These are phyloP conservation scores for Pythium pyrilobum DNA, from an alignment of 352 stramenopile genomes.

Conservation along the genomic window DNA sequence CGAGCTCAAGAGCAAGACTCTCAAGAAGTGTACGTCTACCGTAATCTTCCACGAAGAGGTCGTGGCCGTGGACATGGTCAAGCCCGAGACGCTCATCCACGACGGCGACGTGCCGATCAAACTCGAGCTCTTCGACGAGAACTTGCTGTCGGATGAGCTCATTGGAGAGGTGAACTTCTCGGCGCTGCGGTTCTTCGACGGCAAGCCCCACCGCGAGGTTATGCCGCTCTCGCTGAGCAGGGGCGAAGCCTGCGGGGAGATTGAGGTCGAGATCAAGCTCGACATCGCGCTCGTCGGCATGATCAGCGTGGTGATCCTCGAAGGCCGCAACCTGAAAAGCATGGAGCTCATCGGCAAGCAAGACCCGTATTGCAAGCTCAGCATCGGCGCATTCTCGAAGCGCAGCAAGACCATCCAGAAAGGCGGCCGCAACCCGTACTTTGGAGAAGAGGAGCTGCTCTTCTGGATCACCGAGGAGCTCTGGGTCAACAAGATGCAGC, in stretches of 20 bases:
- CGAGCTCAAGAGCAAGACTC: constrained; percentile 74
- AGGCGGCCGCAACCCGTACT: constrained; percentile 87
- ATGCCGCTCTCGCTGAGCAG: constrained; percentile 50
- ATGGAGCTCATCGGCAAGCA: constrained; percentile 90
- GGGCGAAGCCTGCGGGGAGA: constrained; percentile 34
- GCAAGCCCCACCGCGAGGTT: constrained; percentile 44
- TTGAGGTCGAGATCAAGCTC: constrained; percentile 70
- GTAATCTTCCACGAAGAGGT: constrained; percentile 86
- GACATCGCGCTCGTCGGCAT: constrained; percentile 80
- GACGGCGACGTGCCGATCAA: constrained; percentile 67
- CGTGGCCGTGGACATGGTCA: constrained; percentile 74
- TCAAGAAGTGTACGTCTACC: constrained; percentile 73
- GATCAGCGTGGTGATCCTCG: constrained; percentile 79
- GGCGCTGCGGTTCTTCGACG: constrained; percentile 75
- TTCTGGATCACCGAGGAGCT: constrained; percentile 90
- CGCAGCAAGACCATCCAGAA: constrained; percentile 67
- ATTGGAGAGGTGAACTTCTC: constrained; percentile 67
- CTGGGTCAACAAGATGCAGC: constrained; percentile 76
- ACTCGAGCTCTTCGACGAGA: constrained; percentile 87
- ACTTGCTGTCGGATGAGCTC: constrained; percentile 81
- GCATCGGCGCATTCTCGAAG: constrained; percentile 63
- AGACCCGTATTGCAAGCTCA: constrained; percentile 88
- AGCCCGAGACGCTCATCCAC: constrained; percentile 64
- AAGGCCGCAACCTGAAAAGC: constrained; percentile 87
- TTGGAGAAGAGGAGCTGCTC: constrained; percentile 87